Evolutionary conservation across 305 asterid species (phyloP), one percentile per base, ranked within the genome.

Genomic region (Nicotiana rustica): DNA sequence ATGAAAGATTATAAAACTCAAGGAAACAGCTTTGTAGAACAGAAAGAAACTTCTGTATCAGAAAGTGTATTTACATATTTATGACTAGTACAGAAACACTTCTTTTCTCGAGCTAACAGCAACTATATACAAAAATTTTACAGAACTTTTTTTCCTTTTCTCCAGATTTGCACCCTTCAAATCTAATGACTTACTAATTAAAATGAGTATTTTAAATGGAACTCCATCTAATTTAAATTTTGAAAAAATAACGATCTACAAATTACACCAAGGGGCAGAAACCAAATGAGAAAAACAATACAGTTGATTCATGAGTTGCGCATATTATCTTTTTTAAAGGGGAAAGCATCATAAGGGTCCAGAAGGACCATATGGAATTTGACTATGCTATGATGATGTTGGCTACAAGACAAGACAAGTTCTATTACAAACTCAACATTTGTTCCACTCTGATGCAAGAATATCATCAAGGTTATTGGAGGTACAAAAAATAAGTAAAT

Each of bases 1-100:
- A 85, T 84, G 69, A 67, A 86, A 84, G 84, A 65, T 10, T 31
- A 56, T 67, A 69, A 64, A 65, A 78, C 68, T 85, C 61, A 68
- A 79, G 77, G 83, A 4, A 5, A 71, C 35, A 81, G 62, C 31
- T 12, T 21, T 83, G 78, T 62, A 52, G 73, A 2, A 33, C 73
- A 80, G 29, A 10, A 6, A 38, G 5, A 31, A 44, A 35, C n/a
- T 10, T 35, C 47, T 60, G 33, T 19, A 13, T 25, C 52, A 5
- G 10, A 65, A 65, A 25, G 38, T 65, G 69, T 14, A 4, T 65
- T 65, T 25, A 25, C 69, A 10, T 25, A 65, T 12, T 65, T 65
- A 29, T 62, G 18, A 10, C 69, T 12, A 10, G 38, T 65, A 64
- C 10, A 21, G 33, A 64, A 62, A 12, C 36, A 21, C 17, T 10